Evolutionary conservation across 208 protist species (phyloP), one percentile per base, ranked within the genome.

Genomic region (Acanthamoeba royreba): DNA sequence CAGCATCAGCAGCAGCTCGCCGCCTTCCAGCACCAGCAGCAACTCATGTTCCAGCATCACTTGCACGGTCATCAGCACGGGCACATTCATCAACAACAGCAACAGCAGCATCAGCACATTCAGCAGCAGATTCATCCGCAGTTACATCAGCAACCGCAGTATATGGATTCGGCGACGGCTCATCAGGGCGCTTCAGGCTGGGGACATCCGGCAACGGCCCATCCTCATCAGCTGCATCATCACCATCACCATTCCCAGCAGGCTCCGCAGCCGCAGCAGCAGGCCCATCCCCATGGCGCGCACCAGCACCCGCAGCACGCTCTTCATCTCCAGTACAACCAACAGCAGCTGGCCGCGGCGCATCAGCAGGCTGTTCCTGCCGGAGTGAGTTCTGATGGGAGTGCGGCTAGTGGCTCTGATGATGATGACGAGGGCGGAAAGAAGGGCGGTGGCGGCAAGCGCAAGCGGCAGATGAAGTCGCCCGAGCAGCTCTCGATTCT

Each of bases 381-480:
- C 19, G 42, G 17, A 11, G 13, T 38, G 42, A 42, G 25, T 19
- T 83, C 72, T 22, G 72, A 83, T n/a, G 72, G 72, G 22, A 83
- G 72, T n/a, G 72, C 43, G 35, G 72, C 42, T 4, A 43, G 52
- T 2, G 72, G 52, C 72, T 33, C 43, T 25, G 72, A 83, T 40
- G 72, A 83, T 17, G 72, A 83, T 19, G 72, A 83, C 42, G 72
- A 83, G 4, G 72, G 19, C 72, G 38, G 11, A 2, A 43, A 43
- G 49, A 28, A 11, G n/a, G 31, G 15, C 5, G 69, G 69, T 4
- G 88, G 52, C 38, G 49, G 35, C 88, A 93, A 93, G 69, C 88
- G 88, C 43, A 93, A 93, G 88, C n/a, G 88, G 66, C 88, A 93
- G 66, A 93, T 74, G 66, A 93, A 74, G 52, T 66, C 58, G 43